These are phyloP conservation scores for Diophrys appendiculata DNA, from an alignment of 73 alveolate species.

Conservation along the genomic window DNA sequence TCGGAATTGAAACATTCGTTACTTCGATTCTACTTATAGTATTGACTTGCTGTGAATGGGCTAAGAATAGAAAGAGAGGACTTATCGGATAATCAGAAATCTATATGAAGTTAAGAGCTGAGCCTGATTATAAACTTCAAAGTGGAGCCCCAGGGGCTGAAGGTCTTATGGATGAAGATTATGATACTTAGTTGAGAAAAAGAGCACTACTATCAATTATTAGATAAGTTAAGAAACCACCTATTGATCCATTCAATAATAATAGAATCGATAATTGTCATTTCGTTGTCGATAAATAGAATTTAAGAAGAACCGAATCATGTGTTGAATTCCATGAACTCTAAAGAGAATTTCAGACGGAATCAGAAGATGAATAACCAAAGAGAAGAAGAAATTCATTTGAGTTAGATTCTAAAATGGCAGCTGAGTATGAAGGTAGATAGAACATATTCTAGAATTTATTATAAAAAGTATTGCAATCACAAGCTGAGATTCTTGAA, in stretches of 20 bases:
- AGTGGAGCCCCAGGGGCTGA: slow-evolving; percentile 11
- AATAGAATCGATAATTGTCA: slow-evolving; percentile 15
- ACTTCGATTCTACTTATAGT: slow-evolving; percentile 8
- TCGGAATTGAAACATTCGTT: slow-evolving; percentile 47
- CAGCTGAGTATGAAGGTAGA: too few species aligned
- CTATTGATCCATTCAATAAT: neutral
- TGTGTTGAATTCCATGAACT: neutral
- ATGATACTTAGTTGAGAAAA: slow-evolving; percentile 20
- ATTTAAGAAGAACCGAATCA: slow-evolving; percentile 14
- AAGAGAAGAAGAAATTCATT: slow-evolving; percentile 2
- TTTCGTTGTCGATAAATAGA: slow-evolving; percentile 8
- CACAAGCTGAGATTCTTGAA: too few species aligned
- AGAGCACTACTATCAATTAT: slow-evolving; percentile 20
- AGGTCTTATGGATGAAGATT: slow-evolving; percentile 19
- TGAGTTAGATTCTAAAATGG: too few species aligned
- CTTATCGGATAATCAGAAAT: neutral
- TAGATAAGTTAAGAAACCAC: neutral
- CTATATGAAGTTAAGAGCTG: neutral
- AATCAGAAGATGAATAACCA: neutral
- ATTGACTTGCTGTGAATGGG: slow-evolving; percentile 18
- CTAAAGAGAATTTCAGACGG: slow-evolving; percentile 1
- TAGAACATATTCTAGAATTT: too few species aligned
- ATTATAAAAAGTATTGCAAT: too few species aligned
- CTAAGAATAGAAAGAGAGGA: neutral
- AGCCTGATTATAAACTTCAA: neutral